These are phyloP conservation scores for Neurospora africana DNA, from an alignment of 495 filamentous ascomycete genomes.

Conservation along the genomic window DNA sequence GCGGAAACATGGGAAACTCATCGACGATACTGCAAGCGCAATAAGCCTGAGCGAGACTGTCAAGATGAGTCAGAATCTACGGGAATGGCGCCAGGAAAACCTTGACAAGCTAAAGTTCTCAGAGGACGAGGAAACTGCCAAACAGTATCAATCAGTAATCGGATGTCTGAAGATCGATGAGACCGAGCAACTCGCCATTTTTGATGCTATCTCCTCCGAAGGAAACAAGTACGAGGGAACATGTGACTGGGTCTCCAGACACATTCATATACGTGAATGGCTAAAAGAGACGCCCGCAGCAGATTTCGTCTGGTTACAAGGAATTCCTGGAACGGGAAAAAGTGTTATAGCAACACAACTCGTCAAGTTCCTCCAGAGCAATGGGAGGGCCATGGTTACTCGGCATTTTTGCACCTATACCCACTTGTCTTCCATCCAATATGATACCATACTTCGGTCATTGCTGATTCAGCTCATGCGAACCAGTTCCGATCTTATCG, in stretches of 20 bases:
- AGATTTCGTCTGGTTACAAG: constrained; percentile 17
- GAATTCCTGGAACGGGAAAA: constrained; percentile 23
- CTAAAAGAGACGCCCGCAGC: constrained; percentile 3
- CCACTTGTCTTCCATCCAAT: constrained; percentile 17
- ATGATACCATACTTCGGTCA: constrained; percentile 22
- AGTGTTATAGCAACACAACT: constrained; percentile 20
- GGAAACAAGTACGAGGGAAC: constrained; percentile 13
- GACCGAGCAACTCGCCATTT: constrained; percentile 17
- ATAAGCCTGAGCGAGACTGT: constrained; percentile 11
- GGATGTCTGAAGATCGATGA: constrained; percentile 21
- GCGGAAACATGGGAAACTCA: constrained; percentile 22
- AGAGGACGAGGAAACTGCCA: constrained; percentile 12
- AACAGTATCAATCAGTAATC: constrained; percentile 15
- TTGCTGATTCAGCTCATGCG: constrained; percentile 20
- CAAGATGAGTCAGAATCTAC: constrained; percentile 10
- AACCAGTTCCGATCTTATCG: constrained; percentile 12
- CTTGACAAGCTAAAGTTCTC: constrained; percentile 7
- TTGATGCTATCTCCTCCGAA: constrained; percentile 11
- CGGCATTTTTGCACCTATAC: constrained; percentile 21
- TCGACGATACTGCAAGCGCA: constrained; percentile 29
- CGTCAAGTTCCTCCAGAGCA: constrained; percentile 8
- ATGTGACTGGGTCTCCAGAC: constrained; percentile 20
- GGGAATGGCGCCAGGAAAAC: constrained; percentile 12
- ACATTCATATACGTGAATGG: constrained; percentile 17
- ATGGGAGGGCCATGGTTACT: constrained; percentile 8